These are phyloP conservation scores for Boletus rubropictus DNA, from an alignment of 768 basidiomycete genomes.

Conservation along the genomic window DNA sequence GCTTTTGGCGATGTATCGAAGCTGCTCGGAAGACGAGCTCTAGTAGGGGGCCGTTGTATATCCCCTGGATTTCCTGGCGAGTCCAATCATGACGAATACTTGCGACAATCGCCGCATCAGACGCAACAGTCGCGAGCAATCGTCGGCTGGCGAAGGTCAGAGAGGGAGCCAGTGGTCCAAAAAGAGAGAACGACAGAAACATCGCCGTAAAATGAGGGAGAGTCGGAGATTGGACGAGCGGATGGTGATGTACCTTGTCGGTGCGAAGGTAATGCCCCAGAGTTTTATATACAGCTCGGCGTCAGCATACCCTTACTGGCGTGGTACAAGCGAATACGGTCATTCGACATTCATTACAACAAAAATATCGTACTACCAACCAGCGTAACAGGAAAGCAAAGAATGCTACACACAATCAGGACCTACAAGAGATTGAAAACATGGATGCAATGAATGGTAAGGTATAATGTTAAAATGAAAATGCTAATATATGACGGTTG, in stretches of 20 bases:
- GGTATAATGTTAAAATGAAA: constrained; percentile 29
- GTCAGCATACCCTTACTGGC: too few species aligned
- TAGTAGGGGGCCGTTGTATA: constrained; percentile 82
- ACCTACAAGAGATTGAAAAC: constrained; percentile 22
- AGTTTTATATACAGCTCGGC: too few species aligned
- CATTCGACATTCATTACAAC: constrained; percentile 25
- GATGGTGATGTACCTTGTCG: neutral
- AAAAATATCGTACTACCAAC: constrained; percentile 23
- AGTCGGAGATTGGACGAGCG: constrained; percentile 5
- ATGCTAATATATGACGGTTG: constrained; percentile 29
- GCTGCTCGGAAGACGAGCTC: constrained; percentile 87
- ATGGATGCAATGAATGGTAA: constrained; percentile 27
- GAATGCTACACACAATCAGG: constrained; percentile 29
- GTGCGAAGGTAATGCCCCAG: too few species aligned
- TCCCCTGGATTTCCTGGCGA: constrained; percentile 71
- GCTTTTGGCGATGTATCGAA: constrained; percentile 74
- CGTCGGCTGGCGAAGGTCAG: constrained; percentile 32
- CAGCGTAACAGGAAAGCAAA: constrained; percentile 22
- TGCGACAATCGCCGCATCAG: constrained; percentile 5
- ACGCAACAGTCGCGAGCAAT: constrained; percentile 54
- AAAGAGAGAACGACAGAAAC: constrained; percentile 9
- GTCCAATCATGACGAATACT: constrained; percentile 61
- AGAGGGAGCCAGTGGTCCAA: constrained; percentile 6
- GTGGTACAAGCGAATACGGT: neutral
- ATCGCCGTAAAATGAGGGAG: constrained; percentile 4